A percentile compares a stretch with the other conserved stretches of the same genome.
Evolutionary conservation across 352 stramenopile genomes (phyloP).

Genomic region (Globisporangium emineosum): DNA sequence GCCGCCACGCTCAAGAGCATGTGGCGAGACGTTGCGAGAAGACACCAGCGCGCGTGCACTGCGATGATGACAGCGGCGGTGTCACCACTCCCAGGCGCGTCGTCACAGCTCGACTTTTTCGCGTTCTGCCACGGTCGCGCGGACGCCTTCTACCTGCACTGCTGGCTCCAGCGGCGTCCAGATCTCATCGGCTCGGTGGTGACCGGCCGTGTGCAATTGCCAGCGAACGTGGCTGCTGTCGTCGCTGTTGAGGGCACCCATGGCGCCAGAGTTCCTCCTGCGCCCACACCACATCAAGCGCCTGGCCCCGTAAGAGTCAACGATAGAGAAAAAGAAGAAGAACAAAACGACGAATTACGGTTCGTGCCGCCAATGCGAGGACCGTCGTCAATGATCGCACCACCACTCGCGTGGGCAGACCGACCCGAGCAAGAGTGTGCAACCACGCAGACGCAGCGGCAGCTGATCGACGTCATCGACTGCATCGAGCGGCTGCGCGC

Average conservation of each 20-base stretch:
- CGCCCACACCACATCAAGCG: too few species aligned
- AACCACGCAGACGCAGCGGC: neutral
- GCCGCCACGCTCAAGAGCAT: neutral
- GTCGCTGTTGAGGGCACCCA: too few species aligned
- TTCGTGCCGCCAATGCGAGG: too few species aligned
- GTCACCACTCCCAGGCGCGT: neutral
- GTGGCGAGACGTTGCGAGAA: neutral
- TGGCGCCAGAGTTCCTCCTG: too few species aligned
- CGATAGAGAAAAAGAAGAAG: neutral
- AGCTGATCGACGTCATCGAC: neutral
- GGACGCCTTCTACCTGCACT: constrained; percentile 4
- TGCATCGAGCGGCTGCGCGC: neutral
- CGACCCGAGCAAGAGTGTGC: neutral
- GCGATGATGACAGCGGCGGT: neutral
- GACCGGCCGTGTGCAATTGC: too few species aligned
- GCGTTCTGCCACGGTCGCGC: neutral
- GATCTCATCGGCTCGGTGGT: neutral
- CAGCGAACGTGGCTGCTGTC: too few species aligned
- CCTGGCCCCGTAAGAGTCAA: too few species aligned
- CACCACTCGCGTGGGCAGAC: neutral
- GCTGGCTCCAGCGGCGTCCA: constrained; percentile 2
- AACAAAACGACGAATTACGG: too few species aligned
- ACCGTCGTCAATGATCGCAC: too few species aligned
- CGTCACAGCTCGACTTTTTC: neutral
- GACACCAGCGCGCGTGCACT: neutral